Evolutionary conservation across 768 basidiomycete species (phyloP).

Genomic region (Psilocybe azurescens): DNA sequence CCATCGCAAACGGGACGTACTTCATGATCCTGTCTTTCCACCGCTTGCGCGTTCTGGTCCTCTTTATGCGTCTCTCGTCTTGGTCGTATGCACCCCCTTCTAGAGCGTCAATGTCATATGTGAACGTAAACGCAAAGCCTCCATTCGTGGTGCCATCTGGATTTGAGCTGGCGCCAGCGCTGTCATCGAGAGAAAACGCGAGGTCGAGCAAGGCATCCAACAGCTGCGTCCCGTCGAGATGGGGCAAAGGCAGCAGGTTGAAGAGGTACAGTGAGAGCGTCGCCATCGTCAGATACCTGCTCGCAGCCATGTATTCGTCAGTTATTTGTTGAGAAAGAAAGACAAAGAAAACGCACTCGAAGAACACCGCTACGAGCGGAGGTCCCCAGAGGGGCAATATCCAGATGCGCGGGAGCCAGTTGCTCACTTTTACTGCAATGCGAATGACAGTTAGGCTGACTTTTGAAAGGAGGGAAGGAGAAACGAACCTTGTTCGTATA

Average conservation of each 20-base stretch:
- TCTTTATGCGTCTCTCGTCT: neutral
- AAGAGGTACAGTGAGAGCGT: constrained; percentile 83
- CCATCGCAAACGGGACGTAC: constrained; percentile 22
- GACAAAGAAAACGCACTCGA: constrained; percentile 51
- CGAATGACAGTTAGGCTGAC: neutral
- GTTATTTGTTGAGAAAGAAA: neutral
- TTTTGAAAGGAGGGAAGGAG: constrained; percentile 2
- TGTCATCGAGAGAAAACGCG: neutral
- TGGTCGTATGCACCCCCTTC: constrained; percentile 22
- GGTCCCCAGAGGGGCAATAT: constrained; percentile 51
- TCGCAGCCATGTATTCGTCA: too few relatives aligned
- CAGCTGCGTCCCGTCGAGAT: constrained; percentile 73
- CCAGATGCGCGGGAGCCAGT: constrained; percentile 46
- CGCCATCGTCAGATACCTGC: constrained; percentile 66
- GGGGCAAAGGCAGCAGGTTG: constrained; percentile 78
- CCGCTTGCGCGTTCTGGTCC: constrained; percentile 8
- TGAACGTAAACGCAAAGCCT: neutral
- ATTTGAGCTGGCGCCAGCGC: too few relatives aligned
- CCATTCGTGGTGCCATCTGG: neutral
- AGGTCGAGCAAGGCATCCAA: constrained; percentile 38
- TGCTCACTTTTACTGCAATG: constrained; percentile 55
- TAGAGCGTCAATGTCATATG: constrained; percentile 39
- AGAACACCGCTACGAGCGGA: constrained; percentile 42
- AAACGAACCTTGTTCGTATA: constrained; percentile 66
- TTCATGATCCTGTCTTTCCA: constrained; percentile 30